Conservation (phyloP, 2,329 filamentous ascomycete genomes). For the Stylonectria norvegica region DNA sequence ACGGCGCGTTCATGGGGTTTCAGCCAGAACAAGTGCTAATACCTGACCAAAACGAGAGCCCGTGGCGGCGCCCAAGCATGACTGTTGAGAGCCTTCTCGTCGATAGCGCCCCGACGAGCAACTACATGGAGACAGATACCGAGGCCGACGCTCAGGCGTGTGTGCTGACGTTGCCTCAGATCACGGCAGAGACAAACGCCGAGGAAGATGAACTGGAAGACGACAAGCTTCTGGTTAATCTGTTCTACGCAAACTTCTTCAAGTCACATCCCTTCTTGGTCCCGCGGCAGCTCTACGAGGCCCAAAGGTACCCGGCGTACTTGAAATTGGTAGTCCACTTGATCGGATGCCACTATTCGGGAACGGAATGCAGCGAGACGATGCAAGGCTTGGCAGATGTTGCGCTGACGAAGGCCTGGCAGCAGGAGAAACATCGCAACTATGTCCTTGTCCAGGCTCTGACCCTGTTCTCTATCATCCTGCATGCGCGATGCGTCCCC, state of each 20-base stretch:
- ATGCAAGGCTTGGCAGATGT: constrained; percentile 2
- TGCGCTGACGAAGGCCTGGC: constrained; percentile 4
- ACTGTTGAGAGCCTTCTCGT: not conserved
- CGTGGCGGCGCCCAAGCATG: not conserved
- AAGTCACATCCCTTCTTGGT: not conserved
- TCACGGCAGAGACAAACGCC: not conserved
- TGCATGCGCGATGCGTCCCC: constrained; percentile 4
- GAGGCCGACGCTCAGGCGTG: not conserved
- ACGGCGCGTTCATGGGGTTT: not conserved
- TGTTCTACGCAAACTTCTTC: not conserved
- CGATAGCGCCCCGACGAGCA: not conserved
- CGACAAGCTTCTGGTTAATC: not conserved
- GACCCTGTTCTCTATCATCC: constrained; percentile 3
- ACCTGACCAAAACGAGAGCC: not conserved
- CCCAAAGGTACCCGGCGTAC: constrained; percentile 2
- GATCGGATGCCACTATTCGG: constrained; percentile 7
- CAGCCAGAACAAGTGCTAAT: not conserved
- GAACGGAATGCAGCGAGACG: constrained; percentile 6
- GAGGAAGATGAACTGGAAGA: not conserved
- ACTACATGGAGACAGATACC: not conserved
- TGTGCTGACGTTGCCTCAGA: not conserved
- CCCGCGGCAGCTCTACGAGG: not conserved
- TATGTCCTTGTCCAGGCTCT: constrained; percentile 5
- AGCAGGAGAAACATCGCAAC: not conserved
- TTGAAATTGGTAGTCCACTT: constrained; percentile 5